Base-by-base conservation (phyloP, 176 grass and related monocot genomes). In the Lolium multiflorum region DNA sequence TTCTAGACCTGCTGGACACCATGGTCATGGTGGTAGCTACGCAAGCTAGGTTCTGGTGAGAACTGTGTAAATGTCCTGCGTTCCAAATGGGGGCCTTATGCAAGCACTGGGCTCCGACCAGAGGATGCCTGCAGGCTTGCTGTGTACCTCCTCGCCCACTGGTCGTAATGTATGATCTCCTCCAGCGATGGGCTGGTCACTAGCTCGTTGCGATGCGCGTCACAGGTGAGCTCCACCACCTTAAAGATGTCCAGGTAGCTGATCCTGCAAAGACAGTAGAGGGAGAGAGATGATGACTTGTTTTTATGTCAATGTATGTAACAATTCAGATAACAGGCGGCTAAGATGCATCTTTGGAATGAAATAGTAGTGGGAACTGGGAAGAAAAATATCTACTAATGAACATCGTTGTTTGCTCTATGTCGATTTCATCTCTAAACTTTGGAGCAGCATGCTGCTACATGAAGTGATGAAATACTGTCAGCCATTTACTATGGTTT, bases 221-320 rank as follows among this genome's bases (percentile, higher is more conserved):
- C 67, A 9, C 97, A 99, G 14, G 94, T 89, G 39, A 97, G 77
- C 83, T 99, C 97, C 3, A 99, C 97, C 35, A 99, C 85, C 85
- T 89, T 96, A 84, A 99, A 99, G 81, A 99, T 99, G 49, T 99
- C 97, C 61, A 94, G 83, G 60, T 99, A 99, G 28, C 87, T 83
- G 66, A 98, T 98, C 83, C 97, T 98, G 97, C 43, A 92, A 38
- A 74, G 11, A 12, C 9, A 82, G 47, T 3, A 69, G 17, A 80
- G 74, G 17, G 39, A 12, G 24, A 83, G 47, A 9, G 5, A 14
- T 74, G n/a, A 66, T 18, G 21, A 65, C 10, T 38, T 59, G 11
- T 1, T 85, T 0, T 13, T 74, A 24, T 80, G 71, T 31, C 3
- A 13, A 37, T 59, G 16, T n/a, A 15, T 0, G 1, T 65, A 31